Conservation (phyloP, 441 rosid genomes). For the Croton laevigatus region DNA sequence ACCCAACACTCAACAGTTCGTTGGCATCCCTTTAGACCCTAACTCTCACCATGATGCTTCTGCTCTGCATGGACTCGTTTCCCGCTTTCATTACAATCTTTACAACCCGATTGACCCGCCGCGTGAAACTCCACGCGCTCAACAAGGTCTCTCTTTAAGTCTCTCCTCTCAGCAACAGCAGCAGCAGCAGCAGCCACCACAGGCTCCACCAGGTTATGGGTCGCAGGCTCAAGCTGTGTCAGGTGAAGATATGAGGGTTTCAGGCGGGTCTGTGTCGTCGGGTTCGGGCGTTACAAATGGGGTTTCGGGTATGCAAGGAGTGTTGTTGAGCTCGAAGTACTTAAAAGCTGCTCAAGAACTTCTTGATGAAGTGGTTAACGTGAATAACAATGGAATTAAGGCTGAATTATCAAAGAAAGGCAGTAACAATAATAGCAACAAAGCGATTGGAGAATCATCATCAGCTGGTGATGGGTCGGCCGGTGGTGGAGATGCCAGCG, state of each 20-base stretch:
- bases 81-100: slow-evolving; percentile 69
- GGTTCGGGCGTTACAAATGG: slow-evolving; percentile 78
- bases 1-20: slow-evolving; percentile 59
- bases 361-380: slow-evolving; percentile 90
- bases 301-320: slow-evolving; percentile 60
- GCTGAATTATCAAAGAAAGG: slow-evolving; percentile 44
- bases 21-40: slow-evolving; percentile 74
- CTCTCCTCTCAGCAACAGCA: slow-evolving; percentile 80
- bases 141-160: slow-evolving; percentile 74
- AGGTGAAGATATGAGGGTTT: slow-evolving; percentile 50
- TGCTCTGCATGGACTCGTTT: slow-evolving; percentile 64
- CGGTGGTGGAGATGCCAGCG: slow-evolving; percentile 40
- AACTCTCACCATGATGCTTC: slow-evolving; percentile 54
- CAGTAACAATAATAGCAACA: slow-evolving; percentile 28
- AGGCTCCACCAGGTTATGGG: slow-evolving; percentile 32
- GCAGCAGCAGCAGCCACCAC: neutral
- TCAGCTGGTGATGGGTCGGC: slow-evolving; percentile 52
- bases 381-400: slow-evolving; percentile 48
- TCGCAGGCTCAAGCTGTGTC: slow-evolving; percentile 44
- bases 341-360: slow-evolving; percentile 91
- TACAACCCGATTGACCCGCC: slow-evolving; percentile 65
- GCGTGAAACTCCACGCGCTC: slow-evolving; percentile 75
- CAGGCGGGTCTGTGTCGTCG: slow-evolving; percentile 59
- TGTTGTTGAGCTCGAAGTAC: slow-evolving; percentile 78
- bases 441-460: slow-evolving; percentile 52